Base-by-base conservation (phyloP, 192 early-diverging fungal species). In the Pilaira anomala region DNA sequence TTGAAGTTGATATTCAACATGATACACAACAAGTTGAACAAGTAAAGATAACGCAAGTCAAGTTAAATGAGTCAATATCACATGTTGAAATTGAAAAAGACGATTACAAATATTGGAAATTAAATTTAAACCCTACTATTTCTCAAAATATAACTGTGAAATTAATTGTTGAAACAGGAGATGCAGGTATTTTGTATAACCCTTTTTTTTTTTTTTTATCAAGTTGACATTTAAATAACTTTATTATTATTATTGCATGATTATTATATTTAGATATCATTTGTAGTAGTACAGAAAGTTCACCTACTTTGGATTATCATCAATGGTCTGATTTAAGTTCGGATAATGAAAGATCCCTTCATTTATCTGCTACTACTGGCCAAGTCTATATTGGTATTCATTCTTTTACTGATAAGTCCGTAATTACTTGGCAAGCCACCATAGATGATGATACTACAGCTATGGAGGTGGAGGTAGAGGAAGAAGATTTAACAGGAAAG, bases 1-100 rank as follows among this genome's bases (percentile, higher is more conserved):
- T 95, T 16, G 86, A 85, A 14, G 88, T 95, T 5, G 91, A 93
- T 62, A 41, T 71, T 33, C 11, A 52, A 24, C 13, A 12, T 29
- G 22, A 18, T 22, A 3, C 50, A 8, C 45, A 62, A 61, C 48
- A 30, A 70, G 9, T 63, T 61, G 0, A 68, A 62, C 3, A 44
- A 65, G 7, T 30, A 49, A 0, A 56, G 21, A 0, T 48, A 58
- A 30, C 30, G 51, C 0, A 66, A 69, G 12, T 45, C 74, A 16
- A 18, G 46, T 5, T 54, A 71, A 21, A 56, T 61, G 1, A 76
- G 61, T 42, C 33, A 71, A 7, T 28, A 36, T 19, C 68, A 60
- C 29, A n/a, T 55, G 16, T 29, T 30, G n/a, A 22, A 21, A 7
- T 54, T 24, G 8, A 52, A 14, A 18, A 68, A 28, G 5, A 44